Evolutionary conservation across 805 yeast genomes (phyloP), one percentile per base, ranked within the genome.

Genomic region (Scheffersomyces amazonensis): DNA sequence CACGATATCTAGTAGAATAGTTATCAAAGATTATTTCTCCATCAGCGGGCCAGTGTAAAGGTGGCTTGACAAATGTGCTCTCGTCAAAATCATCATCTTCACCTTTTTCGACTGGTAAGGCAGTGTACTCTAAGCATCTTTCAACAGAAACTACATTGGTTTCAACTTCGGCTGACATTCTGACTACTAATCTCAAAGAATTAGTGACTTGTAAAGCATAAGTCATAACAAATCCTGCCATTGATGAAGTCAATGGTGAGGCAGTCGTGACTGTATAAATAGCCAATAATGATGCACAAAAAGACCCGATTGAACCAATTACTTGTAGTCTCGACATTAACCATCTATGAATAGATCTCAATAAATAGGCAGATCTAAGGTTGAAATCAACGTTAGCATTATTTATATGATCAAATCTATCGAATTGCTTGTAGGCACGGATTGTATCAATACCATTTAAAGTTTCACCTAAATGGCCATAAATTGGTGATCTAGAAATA

Each of bases 391-490:
- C 60, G 43, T 73, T 71, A 15, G 69, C 62, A 23, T 62, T 56
- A 54, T 82, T 83, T 40, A 77, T 69, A 52, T 59, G 74, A 17
- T 66, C 64, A 60, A 88, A 89, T 40, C 95, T 69, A 4, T 66
- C 71, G 19, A 60, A 60, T 46, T 87, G 95, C n/a, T 72, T 66
- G 52, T 75, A 90, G 0, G 96, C 96, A 33, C 83, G 70, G 39
- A 89, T 80, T 1, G 95, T 89, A 34, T 80, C 78, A 16, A 83
- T 76, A 10, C 96, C 96, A 22, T 73, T 74, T 34, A 89, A 62
- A 2, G 89, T 80, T 53, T 89, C 96, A 54, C 86, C 90, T 45
- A 89, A 72, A 48, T 84, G 88, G 0, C 95, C 84, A 65, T 76
- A 84, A 13, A 87, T 79, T 2, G 96, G 96, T 40, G 87, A 78